Base-by-base conservation (phyloP, 352 stramenopile genomes). In the Nothophytophthora sp. region DNA sequence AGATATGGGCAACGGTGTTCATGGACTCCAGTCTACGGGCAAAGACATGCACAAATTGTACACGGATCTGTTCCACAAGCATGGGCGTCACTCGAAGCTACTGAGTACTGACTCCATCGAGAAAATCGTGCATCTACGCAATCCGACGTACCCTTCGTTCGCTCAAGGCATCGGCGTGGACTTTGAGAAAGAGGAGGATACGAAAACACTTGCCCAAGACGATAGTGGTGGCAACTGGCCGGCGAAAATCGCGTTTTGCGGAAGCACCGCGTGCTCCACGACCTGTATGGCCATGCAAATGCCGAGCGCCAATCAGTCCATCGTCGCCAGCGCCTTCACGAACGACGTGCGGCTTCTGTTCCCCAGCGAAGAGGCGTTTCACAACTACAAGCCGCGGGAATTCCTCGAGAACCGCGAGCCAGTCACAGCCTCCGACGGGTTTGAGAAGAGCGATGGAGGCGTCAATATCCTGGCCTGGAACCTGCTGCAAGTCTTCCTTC, bases 31-130 rank as follows among this genome's bases (percentile, higher is more conserved):
- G 23, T 83, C 72, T 15, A 85, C 72, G 1, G 51, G 53, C 8
- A 72, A 80, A 13, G 77, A 86, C 37, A 86, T 86, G 72, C 72
- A 86, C 41, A 66, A 62, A 29, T 61, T 81, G 40, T 88, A 83
- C 51, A 58, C 65, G n/a, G 77, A 88, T 36, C 59, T 88, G 3
- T 86, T 88, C 20, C 55, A 76, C 27, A 48, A 63, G 6, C 63
- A 54, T 13, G 77, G 74, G 0, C 38, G 29, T 9, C 27, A 67
- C 1, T 88, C 74, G 1, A 82, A 75, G 29, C 54, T 88, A 9
- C 60, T 88, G 12, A 63, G 51, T 8, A 30, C 41, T 2, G 53
- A 36, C 10, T 86, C 77, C 25, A 71, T 88, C 27, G 59, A 48
- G 5, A 50, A 71, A 35, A 65, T 88, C 19, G 25, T 86, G 11